These are phyloP conservation scores for Penicillium psychrofluorescens DNA, from an alignment of 495 filamentous ascomycete genomes.

Conservation along the genomic window DNA sequence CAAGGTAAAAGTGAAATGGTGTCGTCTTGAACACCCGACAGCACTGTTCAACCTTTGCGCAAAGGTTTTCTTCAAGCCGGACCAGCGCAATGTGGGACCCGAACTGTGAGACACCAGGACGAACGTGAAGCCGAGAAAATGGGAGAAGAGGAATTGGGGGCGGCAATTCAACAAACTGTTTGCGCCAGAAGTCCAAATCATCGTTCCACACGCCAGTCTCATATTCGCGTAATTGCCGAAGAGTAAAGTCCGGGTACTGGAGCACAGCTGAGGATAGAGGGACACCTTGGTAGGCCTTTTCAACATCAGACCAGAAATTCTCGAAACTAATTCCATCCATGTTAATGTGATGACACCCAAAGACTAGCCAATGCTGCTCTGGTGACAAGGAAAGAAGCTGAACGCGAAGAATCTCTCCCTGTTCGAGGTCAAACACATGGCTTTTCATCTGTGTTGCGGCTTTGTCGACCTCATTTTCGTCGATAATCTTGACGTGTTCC, in stretches of 20 bases:
- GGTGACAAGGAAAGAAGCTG: conserved; percentile 12
- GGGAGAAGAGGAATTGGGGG: conserved; percentile 29
- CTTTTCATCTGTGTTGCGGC: conserved; percentile 7
- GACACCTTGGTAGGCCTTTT: conserved; percentile 26
- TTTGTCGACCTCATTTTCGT: conserved; percentile 6
- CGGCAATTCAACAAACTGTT: conserved; percentile 16
- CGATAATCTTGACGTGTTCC: conserved; percentile 7
- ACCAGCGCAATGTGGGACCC: conserved; percentile 3
- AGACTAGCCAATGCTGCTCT: conserved; percentile 19
- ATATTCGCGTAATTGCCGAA: conserved; percentile 13
- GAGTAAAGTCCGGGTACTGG: conserved; percentile 21
- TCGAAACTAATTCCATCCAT: conserved; percentile 42
- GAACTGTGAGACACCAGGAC: conserved; percentile 7
- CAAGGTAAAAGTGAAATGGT: conserved; percentile 39
- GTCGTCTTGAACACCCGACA: conserved; percentile 17
- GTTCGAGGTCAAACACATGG: conserved; percentile 22
- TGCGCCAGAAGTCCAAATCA: conserved; percentile 30
- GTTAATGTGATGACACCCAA: conserved; percentile 39
- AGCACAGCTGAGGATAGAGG: neutral
- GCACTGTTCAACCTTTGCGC: conserved; percentile 8
- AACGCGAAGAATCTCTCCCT: conserved; percentile 21
- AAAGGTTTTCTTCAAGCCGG: conserved; percentile 7
- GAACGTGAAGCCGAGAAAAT: conserved; percentile 8
- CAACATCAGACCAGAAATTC: conserved; percentile 31
- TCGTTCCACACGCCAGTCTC: conserved; percentile 7